Evolutionary conservation across 2,329 filamentous ascomycete species (phyloP).

Genomic region (Tolypocladium guangdongense): DNA sequence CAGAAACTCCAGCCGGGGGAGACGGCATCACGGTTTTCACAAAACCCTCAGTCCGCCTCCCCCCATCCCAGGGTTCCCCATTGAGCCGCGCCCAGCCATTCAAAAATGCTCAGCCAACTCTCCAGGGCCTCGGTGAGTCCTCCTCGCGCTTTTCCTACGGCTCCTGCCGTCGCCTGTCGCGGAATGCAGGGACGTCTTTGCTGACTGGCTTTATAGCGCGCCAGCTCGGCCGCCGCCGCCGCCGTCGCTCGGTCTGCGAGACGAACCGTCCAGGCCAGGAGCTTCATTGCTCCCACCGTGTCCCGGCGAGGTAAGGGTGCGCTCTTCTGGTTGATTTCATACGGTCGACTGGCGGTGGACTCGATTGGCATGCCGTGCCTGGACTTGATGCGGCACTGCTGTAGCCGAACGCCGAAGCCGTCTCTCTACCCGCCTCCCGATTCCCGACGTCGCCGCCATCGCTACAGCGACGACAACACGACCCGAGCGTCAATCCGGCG

Average conservation of each 20-base stretch:
- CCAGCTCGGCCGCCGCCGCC: slow-evolving; percentile 38
- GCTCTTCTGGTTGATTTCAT: background rate
- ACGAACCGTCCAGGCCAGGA: slow-evolving; percentile 35
- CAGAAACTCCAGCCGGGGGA: slow-evolving; percentile 14
- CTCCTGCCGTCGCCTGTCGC: background rate
- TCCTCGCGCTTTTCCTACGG: background rate
- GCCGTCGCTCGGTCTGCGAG: slow-evolving; percentile 34
- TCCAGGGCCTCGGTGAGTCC: slow-evolving; percentile 44
- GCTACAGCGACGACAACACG: background rate
- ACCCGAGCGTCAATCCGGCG: background rate
- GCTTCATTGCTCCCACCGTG: slow-evolving; percentile 50
- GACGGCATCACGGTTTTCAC: slow-evolving; percentile 33
- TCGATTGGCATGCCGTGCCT: background rate
- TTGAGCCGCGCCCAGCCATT: slow-evolving; percentile 35
- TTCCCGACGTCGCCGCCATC: slow-evolving; percentile 1
- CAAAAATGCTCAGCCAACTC: slow-evolving; percentile 47
- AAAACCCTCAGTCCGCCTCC: slow-evolving; percentile 28
- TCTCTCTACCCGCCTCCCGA: background rate
- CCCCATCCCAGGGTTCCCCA: slow-evolving; percentile 25
- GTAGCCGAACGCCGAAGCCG: background rate
- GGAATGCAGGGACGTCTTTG: background rate
- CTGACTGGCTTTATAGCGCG: slow-evolving; percentile 30
- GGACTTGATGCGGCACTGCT: background rate
- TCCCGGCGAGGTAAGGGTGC: slow-evolving; percentile 46
- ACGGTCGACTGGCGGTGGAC: background rate